Conservation (phyloP, 176 grass and related monocot genomes). For the Poa annua region DNA sequence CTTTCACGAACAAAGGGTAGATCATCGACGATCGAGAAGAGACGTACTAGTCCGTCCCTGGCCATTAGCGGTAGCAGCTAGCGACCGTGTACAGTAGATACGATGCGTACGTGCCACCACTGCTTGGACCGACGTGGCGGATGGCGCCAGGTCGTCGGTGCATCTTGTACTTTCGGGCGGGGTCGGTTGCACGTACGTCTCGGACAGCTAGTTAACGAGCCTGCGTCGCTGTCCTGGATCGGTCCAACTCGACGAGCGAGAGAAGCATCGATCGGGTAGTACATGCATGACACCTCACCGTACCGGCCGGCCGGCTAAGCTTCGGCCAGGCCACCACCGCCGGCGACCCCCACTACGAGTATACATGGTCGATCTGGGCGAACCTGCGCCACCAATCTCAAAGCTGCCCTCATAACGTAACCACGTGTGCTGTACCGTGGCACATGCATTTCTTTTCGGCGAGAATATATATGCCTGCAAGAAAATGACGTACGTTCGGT, state of each 20-base stretch:
- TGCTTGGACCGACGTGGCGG: slow-evolving; percentile 11
- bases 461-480: too few relatives aligned
- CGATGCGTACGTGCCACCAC: slow-evolving; percentile 33
- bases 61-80: not conserved
- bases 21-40: not conserved
- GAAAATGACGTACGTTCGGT: not conserved
- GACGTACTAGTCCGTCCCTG: not conserved
- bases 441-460: not conserved
- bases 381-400: not conserved
- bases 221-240: slow-evolving; percentile 7
- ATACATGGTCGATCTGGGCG: not conserved
- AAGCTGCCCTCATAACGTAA: not conserved
- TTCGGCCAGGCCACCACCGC: slow-evolving; percentile 11
- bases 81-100: not conserved
- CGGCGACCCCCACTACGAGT: not conserved
- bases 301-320: not conserved
- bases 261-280: not conserved
- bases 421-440: not conserved
- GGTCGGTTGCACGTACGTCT: slow-evolving; percentile 44
- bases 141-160: not conserved
- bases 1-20: not conserved
- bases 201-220: not conserved
- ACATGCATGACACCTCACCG: not conserved
- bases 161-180: slow-evolving; percentile 26
- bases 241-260: not conserved